These are phyloP conservation scores for Psilocybe cubensis DNA, from an alignment of 768 basidiomycete species.

Conservation along the genomic window DNA sequence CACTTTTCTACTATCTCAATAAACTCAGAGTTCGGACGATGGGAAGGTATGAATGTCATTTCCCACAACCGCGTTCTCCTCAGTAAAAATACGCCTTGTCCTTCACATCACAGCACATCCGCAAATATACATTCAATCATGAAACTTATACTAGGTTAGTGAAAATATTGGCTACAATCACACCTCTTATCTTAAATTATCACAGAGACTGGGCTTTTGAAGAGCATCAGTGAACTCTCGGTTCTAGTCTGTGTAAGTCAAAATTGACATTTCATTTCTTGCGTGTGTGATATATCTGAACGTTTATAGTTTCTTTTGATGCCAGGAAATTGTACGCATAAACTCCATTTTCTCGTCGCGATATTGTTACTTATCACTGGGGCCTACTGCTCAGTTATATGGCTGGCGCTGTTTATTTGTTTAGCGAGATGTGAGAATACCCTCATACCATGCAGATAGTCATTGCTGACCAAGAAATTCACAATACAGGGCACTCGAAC, in stretches of 20 bases:
- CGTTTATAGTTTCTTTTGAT: background rate
- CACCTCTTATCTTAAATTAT: background rate
- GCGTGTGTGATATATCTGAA: background rate
- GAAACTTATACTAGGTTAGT: slow-evolving; percentile 2
- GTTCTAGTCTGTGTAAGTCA: background rate
- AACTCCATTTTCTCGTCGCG: background rate
- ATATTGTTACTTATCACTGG: background rate
- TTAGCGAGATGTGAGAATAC: slow-evolving; percentile 3
- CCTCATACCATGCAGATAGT: background rate
- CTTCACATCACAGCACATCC: background rate
- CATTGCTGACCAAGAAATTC: background rate
- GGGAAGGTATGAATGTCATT: background rate
- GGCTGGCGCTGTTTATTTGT: slow-evolving; percentile 5
- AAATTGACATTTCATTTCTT: background rate
- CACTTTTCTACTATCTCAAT: background rate
- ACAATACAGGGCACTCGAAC: background rate
- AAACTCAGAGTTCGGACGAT: background rate
- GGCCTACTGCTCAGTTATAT: background rate
- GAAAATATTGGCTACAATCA: background rate
- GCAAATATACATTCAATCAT: slow-evolving; percentile 2
- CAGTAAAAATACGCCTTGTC: background rate
- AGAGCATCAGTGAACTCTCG: slow-evolving; percentile 3
- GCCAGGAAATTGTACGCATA: slow-evolving; percentile 1
- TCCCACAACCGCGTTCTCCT: background rate
- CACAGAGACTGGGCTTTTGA: slow-evolving; percentile 3